Evolutionary conservation across 2,329 filamentous ascomycete genomes (phyloP).

Genomic region (Colletotrichum cordylinicola): DNA sequence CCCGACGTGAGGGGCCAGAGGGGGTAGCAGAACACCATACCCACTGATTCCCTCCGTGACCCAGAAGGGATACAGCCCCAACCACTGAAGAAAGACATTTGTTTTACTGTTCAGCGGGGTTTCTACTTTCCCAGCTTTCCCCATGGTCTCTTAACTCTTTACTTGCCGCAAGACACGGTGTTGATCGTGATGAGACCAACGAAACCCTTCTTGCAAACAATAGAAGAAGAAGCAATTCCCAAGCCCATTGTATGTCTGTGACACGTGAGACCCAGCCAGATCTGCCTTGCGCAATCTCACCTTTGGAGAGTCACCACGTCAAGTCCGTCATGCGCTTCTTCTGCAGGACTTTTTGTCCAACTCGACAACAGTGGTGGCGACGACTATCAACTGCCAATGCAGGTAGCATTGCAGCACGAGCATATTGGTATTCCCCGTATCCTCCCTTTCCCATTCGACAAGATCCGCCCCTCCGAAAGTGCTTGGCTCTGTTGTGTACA

Average conservation of each 20-base stretch:
- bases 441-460: not conserved
- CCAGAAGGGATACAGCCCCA: not conserved
- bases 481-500: not conserved
- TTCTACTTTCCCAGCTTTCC: not conserved
- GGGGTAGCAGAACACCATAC: not conserved
- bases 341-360: not conserved
- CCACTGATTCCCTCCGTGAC: not conserved
- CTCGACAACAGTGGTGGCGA: not conserved
- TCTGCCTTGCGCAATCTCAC: not conserved
- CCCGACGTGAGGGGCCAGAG: not conserved
- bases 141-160: not conserved
- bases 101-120: not conserved
- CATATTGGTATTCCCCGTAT: not conserved
- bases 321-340: not conserved
- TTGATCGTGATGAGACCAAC: not conserved
- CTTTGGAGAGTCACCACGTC: not conserved
- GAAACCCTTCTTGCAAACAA: not conserved
- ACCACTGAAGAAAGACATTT: not conserved
- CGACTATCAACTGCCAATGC: not conserved
- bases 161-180: not conserved
- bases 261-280: not conserved
- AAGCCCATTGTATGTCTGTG: not conserved
- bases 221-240: not conserved
- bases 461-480: not conserved
- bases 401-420: not conserved